Base-by-base conservation (phyloP, 805 yeast species). In the Candida insectorum region DNA sequence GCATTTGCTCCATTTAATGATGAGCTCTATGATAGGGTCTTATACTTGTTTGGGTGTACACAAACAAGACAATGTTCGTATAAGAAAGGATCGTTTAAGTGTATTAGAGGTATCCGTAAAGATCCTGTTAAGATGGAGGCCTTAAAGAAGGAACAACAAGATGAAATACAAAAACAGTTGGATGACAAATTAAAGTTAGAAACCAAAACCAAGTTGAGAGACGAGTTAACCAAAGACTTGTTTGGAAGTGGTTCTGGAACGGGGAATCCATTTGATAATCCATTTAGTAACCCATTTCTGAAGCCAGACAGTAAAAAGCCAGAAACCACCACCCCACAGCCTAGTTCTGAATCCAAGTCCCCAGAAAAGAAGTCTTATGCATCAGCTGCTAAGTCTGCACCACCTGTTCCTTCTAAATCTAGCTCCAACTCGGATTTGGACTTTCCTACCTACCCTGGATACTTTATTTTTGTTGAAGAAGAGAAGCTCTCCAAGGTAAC, bases 31-130 rank as follows among this genome's bases (percentile, higher is more conserved):
- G 96, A 86, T 48, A 74, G 98, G 39, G 79, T 78, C 3, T 58
- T 93, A 12, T 93, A 91, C 50, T 70, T 93, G 0, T 85, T 91
- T 53, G 77, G 79, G 2, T 93, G 98, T 58, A 72, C 75, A 27
- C 62, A 75, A 15, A 45, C 58, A 0, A 47, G 38, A 4, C 44
- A 37, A 31, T 93, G 98, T 55, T 71, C 82, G 28, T 69, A 85
- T 41, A 73, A 75, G 45, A 66, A 72, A 3, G 95, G 95, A 4
- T 66, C 84, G 1, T 65, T 88, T 2, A 75, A 83, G 44, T 88
- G 86, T 18, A 65, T 93, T 32, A 69, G 97, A 52, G 95, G 91
- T 2, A 66, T 89, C 1, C 60, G 69, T 38, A 77, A 79, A 45
- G 86, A 81, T 48, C 76, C 77, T 0, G 58, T 51, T 8, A 58